A percentile compares a stretch with the other conserved stretches of the same genome.
Evolutionary conservation across 1,284 basidiomycete genomes (phyloP).

Genomic region (Puccinia polysora): DNA sequence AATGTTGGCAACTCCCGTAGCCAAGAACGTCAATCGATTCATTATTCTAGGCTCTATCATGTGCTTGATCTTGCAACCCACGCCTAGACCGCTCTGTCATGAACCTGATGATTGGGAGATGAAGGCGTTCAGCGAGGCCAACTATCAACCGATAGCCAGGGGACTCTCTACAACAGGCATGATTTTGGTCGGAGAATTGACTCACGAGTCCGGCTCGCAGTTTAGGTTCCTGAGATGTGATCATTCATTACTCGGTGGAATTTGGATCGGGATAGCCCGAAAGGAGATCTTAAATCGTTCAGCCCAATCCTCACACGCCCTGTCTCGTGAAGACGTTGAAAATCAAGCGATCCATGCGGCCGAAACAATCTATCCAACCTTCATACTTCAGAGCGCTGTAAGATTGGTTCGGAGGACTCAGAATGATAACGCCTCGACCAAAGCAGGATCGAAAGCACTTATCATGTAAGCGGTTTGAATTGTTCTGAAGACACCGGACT

Average conservation of each 20-base stretch:
- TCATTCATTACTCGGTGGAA: conserved; percentile 79
- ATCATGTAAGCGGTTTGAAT: conserved; percentile 62
- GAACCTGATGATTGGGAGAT: background rate
- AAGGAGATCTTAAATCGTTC: conserved; percentile 47
- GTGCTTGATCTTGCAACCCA: conserved; percentile 8
- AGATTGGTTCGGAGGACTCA: conserved; percentile 61
- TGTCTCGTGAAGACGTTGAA: conserved; percentile 45
- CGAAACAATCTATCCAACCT: conserved; percentile 70
- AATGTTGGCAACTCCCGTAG: background rate
- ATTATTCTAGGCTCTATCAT: background rate
- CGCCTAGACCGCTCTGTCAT: conserved; percentile 24
- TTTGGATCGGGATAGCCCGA: conserved; percentile 63
- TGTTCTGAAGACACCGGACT: background rate
- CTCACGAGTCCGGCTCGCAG: conserved; percentile 56
- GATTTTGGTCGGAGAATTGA: conserved; percentile 70
- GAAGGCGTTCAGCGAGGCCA: background rate
- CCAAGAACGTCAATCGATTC: conserved; percentile 6
- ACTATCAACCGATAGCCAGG: conserved; percentile 60
- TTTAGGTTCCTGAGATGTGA: conserved; percentile 77
- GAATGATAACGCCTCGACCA: conserved; percentile 50
- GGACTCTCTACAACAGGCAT: conserved; percentile 69
- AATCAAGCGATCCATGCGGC: conserved; percentile 56
- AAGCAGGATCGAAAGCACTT: conserved; percentile 59
- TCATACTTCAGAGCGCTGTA: conserved; percentile 76
- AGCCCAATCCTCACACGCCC: background rate